Evolutionary conservation across 1,284 basidiomycete species (phyloP).

Genomic region (Boletellus deceptivus): DNA sequence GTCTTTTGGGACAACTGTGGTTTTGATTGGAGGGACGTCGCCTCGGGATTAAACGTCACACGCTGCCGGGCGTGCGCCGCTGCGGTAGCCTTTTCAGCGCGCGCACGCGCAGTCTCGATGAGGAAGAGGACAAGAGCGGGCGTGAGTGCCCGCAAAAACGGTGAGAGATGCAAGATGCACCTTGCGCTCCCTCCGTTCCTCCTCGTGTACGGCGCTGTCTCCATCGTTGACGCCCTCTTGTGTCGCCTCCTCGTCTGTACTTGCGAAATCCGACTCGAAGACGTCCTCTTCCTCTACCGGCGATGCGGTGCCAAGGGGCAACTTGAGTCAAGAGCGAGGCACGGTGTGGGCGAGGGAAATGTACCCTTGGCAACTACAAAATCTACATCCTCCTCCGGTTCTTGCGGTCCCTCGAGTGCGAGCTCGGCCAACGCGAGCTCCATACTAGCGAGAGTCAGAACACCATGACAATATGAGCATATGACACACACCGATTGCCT

Average conservation of each 20-base stretch:
- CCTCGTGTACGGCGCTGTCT: constrained; percentile 56
- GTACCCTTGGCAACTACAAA: constrained; percentile 62
- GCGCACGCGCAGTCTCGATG: constrained; percentile 49
- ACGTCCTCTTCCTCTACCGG: constrained; percentile 70
- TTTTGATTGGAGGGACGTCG: constrained; percentile 24
- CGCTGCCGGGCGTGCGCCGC: constrained; percentile 62
- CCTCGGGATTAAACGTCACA: constrained; percentile 60
- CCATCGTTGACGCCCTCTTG: constrained; percentile 52
- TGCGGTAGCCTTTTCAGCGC: constrained; percentile 59
- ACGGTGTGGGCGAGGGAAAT: neutral
- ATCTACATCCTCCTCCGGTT: constrained; percentile 69
- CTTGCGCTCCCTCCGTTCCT: constrained; percentile 58
- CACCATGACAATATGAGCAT: neutral
- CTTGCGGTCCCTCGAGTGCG: constrained; percentile 55
- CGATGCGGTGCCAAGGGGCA: too few species aligned
- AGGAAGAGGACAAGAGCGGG: neutral
- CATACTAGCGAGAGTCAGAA: constrained; percentile 48
- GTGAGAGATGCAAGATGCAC: constrained; percentile 33
- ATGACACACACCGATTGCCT: constrained; percentile 57
- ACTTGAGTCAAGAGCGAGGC: neutral
- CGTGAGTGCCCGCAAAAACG: neutral
- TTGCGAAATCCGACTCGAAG: constrained; percentile 79
- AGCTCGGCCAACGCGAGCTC: constrained; percentile 72
- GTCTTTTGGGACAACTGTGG: constrained; percentile 35
- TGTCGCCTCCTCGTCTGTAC: constrained; percentile 70